Conservation (phyloP, 495 filamentous ascomycete genomes). For the Aspergillus nanangensis region DNA sequence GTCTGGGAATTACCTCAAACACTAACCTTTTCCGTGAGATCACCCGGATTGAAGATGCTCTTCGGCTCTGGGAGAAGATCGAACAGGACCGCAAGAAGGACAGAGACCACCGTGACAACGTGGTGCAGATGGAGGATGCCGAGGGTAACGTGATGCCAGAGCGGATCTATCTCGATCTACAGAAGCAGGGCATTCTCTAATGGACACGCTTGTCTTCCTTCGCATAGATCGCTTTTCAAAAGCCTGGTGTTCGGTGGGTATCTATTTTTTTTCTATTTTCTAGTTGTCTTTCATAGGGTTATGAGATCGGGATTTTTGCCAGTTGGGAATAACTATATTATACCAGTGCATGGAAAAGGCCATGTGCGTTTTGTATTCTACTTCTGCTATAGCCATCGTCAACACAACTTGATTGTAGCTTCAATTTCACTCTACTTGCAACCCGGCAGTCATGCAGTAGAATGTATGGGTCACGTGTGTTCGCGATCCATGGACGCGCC, state of each 20-base stretch:
- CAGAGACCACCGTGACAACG: conserved; percentile 67
- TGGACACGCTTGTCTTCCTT: background rate
- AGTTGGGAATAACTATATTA: conserved; percentile 9
- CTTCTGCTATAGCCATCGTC: conserved; percentile 2
- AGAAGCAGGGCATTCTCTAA: conserved; percentile 52
- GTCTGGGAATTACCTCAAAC: conserved; percentile 81
- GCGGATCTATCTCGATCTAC: conserved; percentile 86
- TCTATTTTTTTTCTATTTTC: conserved; percentile 10
- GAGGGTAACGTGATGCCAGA: conserved; percentile 98
- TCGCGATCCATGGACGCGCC: conserved; percentile 32
- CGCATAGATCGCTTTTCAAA: conserved; percentile 17
- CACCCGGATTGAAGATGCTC: conserved; percentile 82
- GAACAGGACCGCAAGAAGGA: conserved; percentile 79
- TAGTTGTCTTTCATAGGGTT: too few species aligned
- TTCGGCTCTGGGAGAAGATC: conserved; percentile 89
- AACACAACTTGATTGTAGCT: too few species aligned
- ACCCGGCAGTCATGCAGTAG: too few species aligned
- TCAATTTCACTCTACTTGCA: too few species aligned
- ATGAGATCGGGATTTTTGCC: conserved; percentile 13
- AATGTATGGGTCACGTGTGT: conserved; percentile 31
- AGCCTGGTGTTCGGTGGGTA: conserved; percentile 33
- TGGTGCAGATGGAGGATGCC: conserved; percentile 97
- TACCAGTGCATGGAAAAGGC: conserved; percentile 5
- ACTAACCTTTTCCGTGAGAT: conserved; percentile 93
- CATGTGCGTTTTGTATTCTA: conserved; percentile 19